Conservation (phyloP, 345 rosid genomes). For the Brassica juncea region DNA sequence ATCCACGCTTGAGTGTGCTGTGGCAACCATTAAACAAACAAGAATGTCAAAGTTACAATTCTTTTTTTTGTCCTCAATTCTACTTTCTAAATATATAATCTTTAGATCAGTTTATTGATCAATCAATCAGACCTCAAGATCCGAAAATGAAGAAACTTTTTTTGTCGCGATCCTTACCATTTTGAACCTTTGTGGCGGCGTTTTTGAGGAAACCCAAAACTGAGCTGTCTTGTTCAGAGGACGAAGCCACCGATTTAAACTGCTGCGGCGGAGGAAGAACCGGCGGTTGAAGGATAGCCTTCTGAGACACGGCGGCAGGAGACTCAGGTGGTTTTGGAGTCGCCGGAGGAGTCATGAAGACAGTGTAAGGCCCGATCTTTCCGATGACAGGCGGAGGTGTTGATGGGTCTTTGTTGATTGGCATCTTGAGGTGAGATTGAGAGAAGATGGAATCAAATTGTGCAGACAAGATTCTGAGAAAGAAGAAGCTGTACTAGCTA, state of each 20-base stretch:
- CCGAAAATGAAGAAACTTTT: slow-evolving; percentile 16
- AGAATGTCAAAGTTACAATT: neutral
- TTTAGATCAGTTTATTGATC: neutral
- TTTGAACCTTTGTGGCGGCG: slow-evolving; percentile 77
- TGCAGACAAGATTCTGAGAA: slow-evolving; percentile 15
- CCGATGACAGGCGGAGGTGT: slow-evolving; percentile 90
- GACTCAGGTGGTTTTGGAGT: slow-evolving; percentile 73
- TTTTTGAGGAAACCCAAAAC: slow-evolving; percentile 66
- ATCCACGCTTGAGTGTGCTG: slow-evolving; percentile 96
- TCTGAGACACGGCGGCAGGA: slow-evolving; percentile 49
- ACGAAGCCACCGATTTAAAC: slow-evolving; percentile 40
- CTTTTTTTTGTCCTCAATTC: neutral
- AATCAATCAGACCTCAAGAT: slow-evolving; percentile 28
- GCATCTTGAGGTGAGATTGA: slow-evolving; percentile 50
- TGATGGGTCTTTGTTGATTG: slow-evolving; percentile 66
- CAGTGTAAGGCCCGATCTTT: slow-evolving; percentile 98
- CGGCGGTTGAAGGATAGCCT: slow-evolving; percentile 29
- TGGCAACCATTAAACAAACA: neutral
- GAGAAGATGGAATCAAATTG: neutral
- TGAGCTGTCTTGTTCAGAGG: slow-evolving; percentile 45
- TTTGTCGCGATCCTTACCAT: slow-evolving; percentile 46
- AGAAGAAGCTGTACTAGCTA: neutral
- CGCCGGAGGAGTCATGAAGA: slow-evolving; percentile 92
- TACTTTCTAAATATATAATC: slow-evolving; percentile 13
- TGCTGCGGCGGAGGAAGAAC: slow-evolving; percentile 57